A percentile compares a stretch with the other conserved stretches of the same genome.
These are phyloP conservation scores for Xenoacremonium recifei DNA, from an alignment of 2,329 filamentous ascomycete genomes.

Conservation along the genomic window DNA sequence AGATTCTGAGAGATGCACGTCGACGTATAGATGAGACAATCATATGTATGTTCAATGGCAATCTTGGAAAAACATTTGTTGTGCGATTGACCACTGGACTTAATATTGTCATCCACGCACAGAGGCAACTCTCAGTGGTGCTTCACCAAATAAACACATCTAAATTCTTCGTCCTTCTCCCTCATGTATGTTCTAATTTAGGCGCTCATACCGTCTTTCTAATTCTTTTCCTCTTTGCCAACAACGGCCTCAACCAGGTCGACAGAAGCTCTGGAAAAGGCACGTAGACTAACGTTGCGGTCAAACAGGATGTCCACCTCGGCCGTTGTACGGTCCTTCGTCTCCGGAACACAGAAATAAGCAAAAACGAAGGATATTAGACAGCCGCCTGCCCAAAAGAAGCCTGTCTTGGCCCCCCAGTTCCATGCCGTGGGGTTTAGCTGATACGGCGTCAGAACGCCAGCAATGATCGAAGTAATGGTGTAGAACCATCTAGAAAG, in stretches of 20 bases:
- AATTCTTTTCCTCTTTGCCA: neutral
- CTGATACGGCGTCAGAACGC: constrained; percentile 33
- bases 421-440: constrained; percentile 32
- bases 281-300: neutral
- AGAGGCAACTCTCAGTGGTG: too few relatives aligned
- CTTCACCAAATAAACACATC: too few relatives aligned
- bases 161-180: too few relatives aligned
- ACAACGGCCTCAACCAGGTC: neutral
- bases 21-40: too few relatives aligned
- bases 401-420: constrained; percentile 36
- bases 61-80: too few relatives aligned
- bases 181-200: too few relatives aligned
- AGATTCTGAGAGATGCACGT: too few relatives aligned
- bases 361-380: constrained; percentile 61
- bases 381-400: constrained; percentile 32
- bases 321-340: constrained; percentile 1
- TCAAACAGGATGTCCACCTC: constrained; percentile 5
- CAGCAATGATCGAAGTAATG: constrained; percentile 38
- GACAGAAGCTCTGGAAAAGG: constrained; percentile 5
- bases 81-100: too few relatives aligned
- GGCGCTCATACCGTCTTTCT: too few relatives aligned
- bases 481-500: constrained; percentile 39
- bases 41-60: too few relatives aligned
- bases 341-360: constrained; percentile 63
- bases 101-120: too few relatives aligned